Conservation (phyloP, 2,329 filamentous ascomycete genomes). For the Sordariomycetes sp. region DNA sequence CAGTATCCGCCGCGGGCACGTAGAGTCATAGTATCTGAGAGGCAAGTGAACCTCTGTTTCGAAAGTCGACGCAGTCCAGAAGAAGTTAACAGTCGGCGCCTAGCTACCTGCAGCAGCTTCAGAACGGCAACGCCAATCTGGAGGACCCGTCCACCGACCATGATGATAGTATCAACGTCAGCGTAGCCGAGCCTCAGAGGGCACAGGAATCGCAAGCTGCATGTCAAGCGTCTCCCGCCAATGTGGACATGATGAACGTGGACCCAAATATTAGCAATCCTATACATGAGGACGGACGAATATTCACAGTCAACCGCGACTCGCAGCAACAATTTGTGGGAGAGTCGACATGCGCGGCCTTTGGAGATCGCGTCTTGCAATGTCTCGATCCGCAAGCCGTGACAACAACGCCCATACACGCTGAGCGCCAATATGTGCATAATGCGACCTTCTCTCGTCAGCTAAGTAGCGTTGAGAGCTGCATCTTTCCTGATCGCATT, state of each 20-base stretch:
- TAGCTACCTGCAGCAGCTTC: constrained; percentile 6
- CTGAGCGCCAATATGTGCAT: constrained; percentile 4
- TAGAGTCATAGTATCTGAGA: constrained; percentile 6
- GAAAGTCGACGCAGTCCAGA: background rate
- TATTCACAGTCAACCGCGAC: constrained; percentile 6
- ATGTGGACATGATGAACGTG: background rate
- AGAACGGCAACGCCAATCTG: constrained; percentile 2
- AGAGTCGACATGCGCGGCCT: constrained; percentile 7
- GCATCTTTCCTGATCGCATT: constrained; percentile 8
- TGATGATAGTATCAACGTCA: constrained; percentile 1
- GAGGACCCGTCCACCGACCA: background rate
- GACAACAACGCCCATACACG: background rate
- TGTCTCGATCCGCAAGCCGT: constrained; percentile 7
- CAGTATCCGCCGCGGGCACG: constrained; percentile 5
- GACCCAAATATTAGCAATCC: constrained; percentile 6
- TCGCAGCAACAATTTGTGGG: constrained; percentile 7
- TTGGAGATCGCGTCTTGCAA: constrained; percentile 8
- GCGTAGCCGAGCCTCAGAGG: background rate
- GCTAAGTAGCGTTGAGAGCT: background rate
- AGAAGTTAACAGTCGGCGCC: background rate
- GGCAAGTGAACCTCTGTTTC: constrained; percentile 1
- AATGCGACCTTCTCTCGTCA: constrained; percentile 6
- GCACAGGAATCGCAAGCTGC: constrained; percentile 5
- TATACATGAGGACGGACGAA: constrained; percentile 4
- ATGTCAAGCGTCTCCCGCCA: constrained; percentile 1